These are phyloP conservation scores for Amniculicola lignicola DNA, from an alignment of 495 filamentous ascomycete species.

Conservation along the genomic window DNA sequence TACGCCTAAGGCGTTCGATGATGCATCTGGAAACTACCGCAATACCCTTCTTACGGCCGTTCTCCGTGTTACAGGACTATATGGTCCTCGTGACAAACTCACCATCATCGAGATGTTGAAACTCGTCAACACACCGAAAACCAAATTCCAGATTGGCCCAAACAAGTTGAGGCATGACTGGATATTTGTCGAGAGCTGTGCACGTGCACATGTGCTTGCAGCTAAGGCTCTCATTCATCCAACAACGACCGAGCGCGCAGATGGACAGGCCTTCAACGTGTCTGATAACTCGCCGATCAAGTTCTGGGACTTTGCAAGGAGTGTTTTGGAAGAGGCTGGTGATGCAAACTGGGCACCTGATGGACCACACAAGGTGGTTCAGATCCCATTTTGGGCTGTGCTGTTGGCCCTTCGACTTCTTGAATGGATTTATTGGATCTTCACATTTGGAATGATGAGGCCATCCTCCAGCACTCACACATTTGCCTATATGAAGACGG, in stretches of 20 bases:
- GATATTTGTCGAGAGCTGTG: constrained; percentile 4
- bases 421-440: neutral
- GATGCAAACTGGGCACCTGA: neutral
- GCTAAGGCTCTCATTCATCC: constrained; percentile 1
- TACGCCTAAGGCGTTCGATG: neutral
- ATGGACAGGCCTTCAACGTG: constrained; percentile 10
- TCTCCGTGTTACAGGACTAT: neutral
- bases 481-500: neutral
- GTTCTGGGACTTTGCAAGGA: constrained; percentile 9
- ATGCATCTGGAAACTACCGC: neutral
- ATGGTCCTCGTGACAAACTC: neutral
- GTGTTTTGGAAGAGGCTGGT: neutral
- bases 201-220: constrained; percentile 11
- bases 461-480: neutral
- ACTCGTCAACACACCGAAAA: neutral
- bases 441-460: neutral
- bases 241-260: neutral
- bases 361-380: neutral
- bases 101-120: neutral
- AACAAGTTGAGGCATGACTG: constrained; percentile 5
- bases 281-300: neutral
- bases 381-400: constrained; percentile 3
- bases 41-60: neutral
- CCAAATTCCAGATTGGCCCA: constrained; percentile 1
- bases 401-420: neutral